Evolutionary conservation across 768 basidiomycete species (phyloP).

Genomic region (Kwoniella europaea): DNA sequence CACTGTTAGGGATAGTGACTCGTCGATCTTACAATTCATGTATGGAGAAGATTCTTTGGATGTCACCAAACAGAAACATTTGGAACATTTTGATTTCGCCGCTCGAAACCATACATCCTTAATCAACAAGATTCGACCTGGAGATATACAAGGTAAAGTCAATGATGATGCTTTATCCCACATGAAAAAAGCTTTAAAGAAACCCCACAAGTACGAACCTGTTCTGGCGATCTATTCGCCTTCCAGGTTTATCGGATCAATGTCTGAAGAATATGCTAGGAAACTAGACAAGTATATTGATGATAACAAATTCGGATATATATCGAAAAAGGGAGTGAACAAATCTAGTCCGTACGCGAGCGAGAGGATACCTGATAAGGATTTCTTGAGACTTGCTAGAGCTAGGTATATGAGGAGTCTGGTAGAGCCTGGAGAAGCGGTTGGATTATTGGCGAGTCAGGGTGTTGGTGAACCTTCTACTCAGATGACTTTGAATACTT

Average conservation of each 20-base stretch:
- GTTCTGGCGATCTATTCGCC: slow-evolving; percentile 77
- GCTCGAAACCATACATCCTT: slow-evolving; percentile 82
- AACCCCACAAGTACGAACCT: slow-evolving; percentile 72
- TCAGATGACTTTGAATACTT: slow-evolving; percentile 99
- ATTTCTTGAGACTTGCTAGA: slow-evolving; percentile 82
- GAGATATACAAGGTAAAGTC: slow-evolving; percentile 63
- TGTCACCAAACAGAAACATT: slow-evolving; percentile 95
- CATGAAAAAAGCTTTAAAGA: slow-evolving; percentile 90
- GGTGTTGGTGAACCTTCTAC: slow-evolving; percentile 98
- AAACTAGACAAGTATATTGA: slow-evolving; percentile 79
- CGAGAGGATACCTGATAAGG: slow-evolving; percentile 55
- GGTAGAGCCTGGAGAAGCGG: slow-evolving; percentile 98
- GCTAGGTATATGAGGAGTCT: slow-evolving; percentile 90
- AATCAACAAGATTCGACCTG: slow-evolving; percentile 70
- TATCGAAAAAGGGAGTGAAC: slow-evolving; percentile 57
- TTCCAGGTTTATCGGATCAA: slow-evolving; percentile 78
- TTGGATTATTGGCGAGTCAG: slow-evolving; percentile 93
- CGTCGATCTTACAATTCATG: slow-evolving; percentile 90
- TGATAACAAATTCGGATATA: slow-evolving; percentile 68
- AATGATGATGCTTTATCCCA: slow-evolving; percentile 71
- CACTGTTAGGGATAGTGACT: slow-evolving; percentile 93
- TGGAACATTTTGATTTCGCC: slow-evolving; percentile 91
- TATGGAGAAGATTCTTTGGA: slow-evolving; percentile 97
- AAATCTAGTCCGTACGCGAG: slow-evolving; percentile 55
- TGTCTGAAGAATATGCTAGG: slow-evolving; percentile 87